These are phyloP conservation scores for Ceratobasidium sp. DNA, from an alignment of 1,284 basidiomycete species.

Conservation along the genomic window DNA sequence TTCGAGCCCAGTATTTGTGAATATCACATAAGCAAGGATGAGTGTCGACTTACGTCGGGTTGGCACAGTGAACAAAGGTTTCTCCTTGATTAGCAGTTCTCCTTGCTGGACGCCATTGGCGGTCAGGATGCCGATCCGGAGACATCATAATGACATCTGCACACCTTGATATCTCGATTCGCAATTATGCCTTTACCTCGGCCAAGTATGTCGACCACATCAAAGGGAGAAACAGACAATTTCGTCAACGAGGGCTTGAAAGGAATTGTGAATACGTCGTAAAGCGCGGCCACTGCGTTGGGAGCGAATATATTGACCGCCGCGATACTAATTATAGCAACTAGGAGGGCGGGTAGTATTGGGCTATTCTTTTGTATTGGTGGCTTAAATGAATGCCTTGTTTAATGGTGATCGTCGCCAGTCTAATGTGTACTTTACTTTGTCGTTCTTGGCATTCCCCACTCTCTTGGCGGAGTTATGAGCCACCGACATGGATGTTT, in stretches of 20 bases:
- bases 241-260: background rate
- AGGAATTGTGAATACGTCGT: background rate
- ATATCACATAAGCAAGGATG: background rate
- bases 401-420: background rate
- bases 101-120: constrained; percentile 56
- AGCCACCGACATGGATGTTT: background rate
- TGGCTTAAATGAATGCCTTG: background rate
- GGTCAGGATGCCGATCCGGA: background rate
- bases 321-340: constrained; percentile 28
- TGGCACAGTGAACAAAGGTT: constrained; percentile 61
- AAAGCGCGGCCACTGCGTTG: background rate
- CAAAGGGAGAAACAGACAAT: constrained; percentile 44
- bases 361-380: constrained; percentile 5
- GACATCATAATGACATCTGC: constrained; percentile 25
- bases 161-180: constrained; percentile 52
- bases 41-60: constrained; percentile 52
- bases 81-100: constrained; percentile 61
- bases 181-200: constrained; percentile 55
- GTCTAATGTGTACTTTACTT: background rate
- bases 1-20: background rate
- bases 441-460: too few relatives aligned
- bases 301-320: constrained; percentile 17
- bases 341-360: constrained; percentile 16
- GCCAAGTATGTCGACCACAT: constrained; percentile 52
- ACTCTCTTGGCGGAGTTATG: background rate